These are phyloP conservation scores for Gilbertella persicaria DNA, from an alignment of 371 early-diverging fungal species.

Conservation along the genomic window DNA sequence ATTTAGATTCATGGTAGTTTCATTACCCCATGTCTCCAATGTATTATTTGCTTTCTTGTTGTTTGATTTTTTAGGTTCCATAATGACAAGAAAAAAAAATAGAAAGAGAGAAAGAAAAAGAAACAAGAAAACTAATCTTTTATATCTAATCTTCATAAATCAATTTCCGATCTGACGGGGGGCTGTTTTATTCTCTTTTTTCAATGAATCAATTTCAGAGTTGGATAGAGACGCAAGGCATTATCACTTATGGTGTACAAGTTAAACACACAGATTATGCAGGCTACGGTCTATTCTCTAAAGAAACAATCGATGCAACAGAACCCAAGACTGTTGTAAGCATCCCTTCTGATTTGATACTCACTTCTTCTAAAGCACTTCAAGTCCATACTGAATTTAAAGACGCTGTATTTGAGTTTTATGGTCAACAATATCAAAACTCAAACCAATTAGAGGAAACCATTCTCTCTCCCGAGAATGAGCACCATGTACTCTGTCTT, in stretches of 20 bases:
- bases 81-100: conserved; percentile 4
- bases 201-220: not conserved
- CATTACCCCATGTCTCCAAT: conserved; percentile 79
- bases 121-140: not conserved
- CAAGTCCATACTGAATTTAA: not conserved
- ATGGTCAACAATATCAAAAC: conserved; percentile 4
- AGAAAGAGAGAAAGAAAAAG: not conserved
- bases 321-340: conserved; percentile 13
- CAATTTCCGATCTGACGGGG: conserved; percentile 1
- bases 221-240: conserved; percentile 7
- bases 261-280: conserved; percentile 8
- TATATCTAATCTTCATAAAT: not conserved
- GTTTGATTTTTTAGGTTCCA: conserved; percentile 17
- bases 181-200: not conserved
- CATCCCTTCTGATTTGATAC: conserved; percentile 36
- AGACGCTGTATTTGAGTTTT: not conserved
- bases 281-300: conserved; percentile 35
- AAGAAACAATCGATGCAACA: conserved; percentile 9
- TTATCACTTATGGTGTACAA: not conserved
- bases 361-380: conserved; percentile 26
- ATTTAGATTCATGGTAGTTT: conserved; percentile 84
- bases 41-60: conserved; percentile 54
- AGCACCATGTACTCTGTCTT: conserved; percentile 33
- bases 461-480: conserved; percentile 6
- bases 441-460: not conserved